These are phyloP conservation scores for Tulasnella sp. DNA, from an alignment of 768 basidiomycete species.

Conservation along the genomic window DNA sequence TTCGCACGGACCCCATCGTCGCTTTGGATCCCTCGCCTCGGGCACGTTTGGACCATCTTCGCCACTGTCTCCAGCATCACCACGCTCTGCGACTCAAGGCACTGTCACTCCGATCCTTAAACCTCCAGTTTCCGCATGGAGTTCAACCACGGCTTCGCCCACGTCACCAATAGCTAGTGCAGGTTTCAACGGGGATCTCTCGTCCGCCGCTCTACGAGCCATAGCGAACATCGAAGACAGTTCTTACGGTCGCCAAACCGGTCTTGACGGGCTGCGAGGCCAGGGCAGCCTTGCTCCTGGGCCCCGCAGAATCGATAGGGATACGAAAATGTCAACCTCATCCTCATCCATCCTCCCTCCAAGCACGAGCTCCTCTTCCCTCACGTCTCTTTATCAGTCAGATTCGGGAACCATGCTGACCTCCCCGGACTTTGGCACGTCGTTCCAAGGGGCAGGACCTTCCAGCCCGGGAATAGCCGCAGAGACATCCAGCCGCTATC, in stretches of 20 bases:
- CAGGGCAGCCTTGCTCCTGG: neutral
- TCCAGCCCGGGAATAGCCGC: neutral
- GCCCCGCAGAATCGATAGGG: neutral
- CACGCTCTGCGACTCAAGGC: neutral
- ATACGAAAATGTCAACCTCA: slow-evolving; percentile 23
- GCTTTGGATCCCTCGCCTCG: neutral
- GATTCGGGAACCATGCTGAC: slow-evolving; percentile 13
- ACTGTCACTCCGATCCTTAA: neutral
- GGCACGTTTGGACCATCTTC: neutral
- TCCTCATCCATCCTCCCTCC: slow-evolving; percentile 26
- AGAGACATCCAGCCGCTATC: neutral
- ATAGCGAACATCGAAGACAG: neutral
- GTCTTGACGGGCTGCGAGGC: neutral
- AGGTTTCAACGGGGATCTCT: neutral
- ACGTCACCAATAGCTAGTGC: neutral
- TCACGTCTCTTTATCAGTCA: slow-evolving; percentile 19
- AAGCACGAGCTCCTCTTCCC: slow-evolving; percentile 24
- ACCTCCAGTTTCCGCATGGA: neutral
- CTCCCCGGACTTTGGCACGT: slow-evolving; percentile 1
- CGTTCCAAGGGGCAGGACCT: neutral
- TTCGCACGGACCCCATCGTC: neutral
- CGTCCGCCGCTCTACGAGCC: neutral
- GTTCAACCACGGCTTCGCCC: slow-evolving; percentile 9
- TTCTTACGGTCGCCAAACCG: neutral
- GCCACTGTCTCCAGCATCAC: neutral